Evolutionary conservation across 225 moss, liverwort and hornwort species (phyloP).

Genomic region (Thuidium tamariscinum): DNA sequence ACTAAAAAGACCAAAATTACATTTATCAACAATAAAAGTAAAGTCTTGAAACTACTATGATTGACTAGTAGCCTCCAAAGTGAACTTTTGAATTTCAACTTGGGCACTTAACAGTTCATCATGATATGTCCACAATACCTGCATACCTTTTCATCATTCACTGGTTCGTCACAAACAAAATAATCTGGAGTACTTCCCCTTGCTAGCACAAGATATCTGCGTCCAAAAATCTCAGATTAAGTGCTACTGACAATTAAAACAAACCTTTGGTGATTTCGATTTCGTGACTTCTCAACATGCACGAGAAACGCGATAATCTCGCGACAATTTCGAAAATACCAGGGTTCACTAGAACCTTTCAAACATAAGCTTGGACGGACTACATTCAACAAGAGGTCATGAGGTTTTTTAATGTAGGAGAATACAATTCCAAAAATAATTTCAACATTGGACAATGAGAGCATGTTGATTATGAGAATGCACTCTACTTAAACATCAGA

Average conservation of each 20-base stretch:
- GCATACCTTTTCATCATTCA: conserved; percentile 58
- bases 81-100: not conserved
- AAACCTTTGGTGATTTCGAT: not conserved
- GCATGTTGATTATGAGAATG: not conserved
- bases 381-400: not conserved
- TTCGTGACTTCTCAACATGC: not conserved
- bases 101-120: not conserved
- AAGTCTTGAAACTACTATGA: not conserved
- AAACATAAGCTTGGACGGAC: not conserved
- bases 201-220: conserved; percentile 61
- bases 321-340: not conserved
- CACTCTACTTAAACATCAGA: not conserved
- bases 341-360: not conserved
- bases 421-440: not conserved
- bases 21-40: not conserved
- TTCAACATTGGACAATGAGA: not conserved
- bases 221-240: not conserved
- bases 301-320: not conserved
- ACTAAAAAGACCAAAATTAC: not conserved
- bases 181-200: conserved; percentile 54
- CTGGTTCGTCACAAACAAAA: conserved; percentile 56
- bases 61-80: not conserved
- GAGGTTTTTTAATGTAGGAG: not conserved
- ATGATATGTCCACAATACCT: not conserved
- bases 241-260: not conserved